These are phyloP conservation scores for Friedmanniomyces endolithicus DNA, from an alignment of 495 filamentous ascomycete genomes.

Conservation along the genomic window DNA sequence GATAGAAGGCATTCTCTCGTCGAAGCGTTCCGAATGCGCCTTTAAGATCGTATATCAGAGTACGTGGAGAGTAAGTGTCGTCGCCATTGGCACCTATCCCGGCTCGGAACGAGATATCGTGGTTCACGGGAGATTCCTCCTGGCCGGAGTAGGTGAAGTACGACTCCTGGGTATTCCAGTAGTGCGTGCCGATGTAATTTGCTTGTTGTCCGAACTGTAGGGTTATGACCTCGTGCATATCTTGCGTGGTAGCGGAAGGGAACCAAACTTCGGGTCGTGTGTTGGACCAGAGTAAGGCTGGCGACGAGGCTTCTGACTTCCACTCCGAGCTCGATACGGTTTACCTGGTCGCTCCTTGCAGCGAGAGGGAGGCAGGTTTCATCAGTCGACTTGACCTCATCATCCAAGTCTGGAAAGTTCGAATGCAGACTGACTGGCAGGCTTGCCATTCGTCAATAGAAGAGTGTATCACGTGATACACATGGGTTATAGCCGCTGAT, in stretches of 20 bases:
- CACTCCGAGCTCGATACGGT: too few relatives aligned
- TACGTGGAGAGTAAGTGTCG: constrained; percentile 85
- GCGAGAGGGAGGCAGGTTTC: too few relatives aligned
- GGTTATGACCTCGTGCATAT: constrained; percentile 93
- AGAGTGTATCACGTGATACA: too few relatives aligned
- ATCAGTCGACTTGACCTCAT: too few relatives aligned
- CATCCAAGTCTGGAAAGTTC: too few relatives aligned
- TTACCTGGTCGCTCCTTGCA: too few relatives aligned
- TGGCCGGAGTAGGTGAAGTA: constrained; percentile 83
- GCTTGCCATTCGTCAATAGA: too few relatives aligned
- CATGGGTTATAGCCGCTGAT: too few relatives aligned
- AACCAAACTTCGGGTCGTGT: not conserved
- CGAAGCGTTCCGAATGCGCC: constrained; percentile 77
- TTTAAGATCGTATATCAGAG: constrained; percentile 90
- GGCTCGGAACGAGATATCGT: constrained; percentile 82
- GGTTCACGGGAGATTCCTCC: constrained; percentile 61
- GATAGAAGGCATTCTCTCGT: constrained; percentile 82
- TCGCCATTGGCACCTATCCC: constrained; percentile 71
- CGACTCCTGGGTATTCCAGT: constrained; percentile 96
- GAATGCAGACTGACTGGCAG: too few relatives aligned
- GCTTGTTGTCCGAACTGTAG: constrained; percentile 83
- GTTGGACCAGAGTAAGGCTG: not conserved
- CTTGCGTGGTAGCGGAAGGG: not conserved
- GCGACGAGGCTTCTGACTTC: too few relatives aligned
- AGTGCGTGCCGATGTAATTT: constrained; percentile 94